Percentiles rank a stretch among this genome's conserved stretches.
These are phyloP conservation scores for Chlorophyllum brunneum DNA, from an alignment of 768 basidiomycete genomes.

Conservation along the genomic window DNA sequence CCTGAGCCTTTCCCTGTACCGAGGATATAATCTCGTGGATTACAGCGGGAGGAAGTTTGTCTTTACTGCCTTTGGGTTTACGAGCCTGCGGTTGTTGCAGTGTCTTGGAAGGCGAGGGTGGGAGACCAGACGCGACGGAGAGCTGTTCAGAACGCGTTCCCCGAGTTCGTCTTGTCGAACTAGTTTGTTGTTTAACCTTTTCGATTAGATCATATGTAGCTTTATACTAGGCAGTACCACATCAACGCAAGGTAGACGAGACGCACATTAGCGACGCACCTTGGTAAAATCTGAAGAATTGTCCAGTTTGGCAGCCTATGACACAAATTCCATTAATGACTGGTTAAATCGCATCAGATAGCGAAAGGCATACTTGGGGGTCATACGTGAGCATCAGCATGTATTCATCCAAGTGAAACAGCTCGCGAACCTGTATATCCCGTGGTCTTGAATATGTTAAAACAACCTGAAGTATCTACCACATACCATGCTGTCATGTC, in stretches of 20 bases:
- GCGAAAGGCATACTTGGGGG: conserved; percentile 52
- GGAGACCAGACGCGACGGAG: conserved; percentile 22
- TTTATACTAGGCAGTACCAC: conserved; percentile 47
- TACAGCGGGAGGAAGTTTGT: not conserved
- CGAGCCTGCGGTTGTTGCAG: conserved; percentile 14
- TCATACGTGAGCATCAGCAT: conserved; percentile 73
- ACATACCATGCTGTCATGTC: conserved; percentile 75
- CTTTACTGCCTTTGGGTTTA: not conserved
- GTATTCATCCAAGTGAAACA: conserved; percentile 86
- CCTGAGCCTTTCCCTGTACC: conserved; percentile 10
- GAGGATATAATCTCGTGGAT: conserved; percentile 8
- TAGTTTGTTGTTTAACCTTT: conserved; percentile 35
- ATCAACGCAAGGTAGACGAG: conserved; percentile 10
- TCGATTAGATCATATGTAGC: conserved; percentile 57
- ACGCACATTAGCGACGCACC: conserved; percentile 37
- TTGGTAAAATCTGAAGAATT: conserved; percentile 68
- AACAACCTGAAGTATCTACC: conserved; percentile 8
- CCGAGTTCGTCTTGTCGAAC: conserved; percentile 57
- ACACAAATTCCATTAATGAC: conserved; percentile 7
- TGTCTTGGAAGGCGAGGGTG: conserved; percentile 15
- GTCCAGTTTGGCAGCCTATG: conserved; percentile 69
- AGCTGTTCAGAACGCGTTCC: conserved; percentile 44
- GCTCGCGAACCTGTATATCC: conserved; percentile 65
- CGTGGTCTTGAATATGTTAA: not conserved
- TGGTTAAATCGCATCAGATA: not conserved